Evolutionary conservation across 2,329 filamentous ascomycete genomes (phyloP).

Genomic region (Fusarium sp.): DNA sequence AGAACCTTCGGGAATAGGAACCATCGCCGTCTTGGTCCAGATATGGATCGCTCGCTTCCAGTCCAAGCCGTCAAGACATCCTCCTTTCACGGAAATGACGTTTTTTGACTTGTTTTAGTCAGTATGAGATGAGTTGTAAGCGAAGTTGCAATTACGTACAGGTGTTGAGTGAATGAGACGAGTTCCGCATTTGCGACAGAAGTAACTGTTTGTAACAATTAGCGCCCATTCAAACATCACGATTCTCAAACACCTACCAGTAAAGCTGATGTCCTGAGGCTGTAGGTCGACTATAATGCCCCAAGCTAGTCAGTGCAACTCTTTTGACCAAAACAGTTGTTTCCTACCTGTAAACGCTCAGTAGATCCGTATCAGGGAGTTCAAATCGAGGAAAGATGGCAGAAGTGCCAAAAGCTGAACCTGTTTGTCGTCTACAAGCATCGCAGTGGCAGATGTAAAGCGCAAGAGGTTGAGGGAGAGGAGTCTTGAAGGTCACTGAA

Average conservation of each 20-base stretch:
- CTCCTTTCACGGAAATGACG: conserved; percentile 74
- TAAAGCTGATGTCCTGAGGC: conserved; percentile 68
- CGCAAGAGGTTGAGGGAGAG: conserved; percentile 68
- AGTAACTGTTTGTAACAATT: conserved; percentile 62
- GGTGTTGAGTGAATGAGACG: conserved; percentile 72
- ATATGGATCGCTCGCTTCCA: conserved; percentile 73
- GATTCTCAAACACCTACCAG: conserved; percentile 58
- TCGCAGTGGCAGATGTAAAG: conserved; percentile 79
- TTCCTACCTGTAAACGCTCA: conserved; percentile 65
- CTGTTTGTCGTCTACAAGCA: conserved; percentile 74
- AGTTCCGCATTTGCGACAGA: conserved; percentile 75
- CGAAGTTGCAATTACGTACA: conserved; percentile 53
- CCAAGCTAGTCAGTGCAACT: conserved; percentile 8
- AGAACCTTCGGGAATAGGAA: conserved; percentile 74
- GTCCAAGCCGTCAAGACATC: conserved; percentile 73
- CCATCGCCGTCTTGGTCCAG: conserved; percentile 75
- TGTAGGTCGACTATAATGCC: conserved; percentile 63
- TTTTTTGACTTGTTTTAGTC: conserved; percentile 61
- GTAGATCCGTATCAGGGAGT: conserved; percentile 61
- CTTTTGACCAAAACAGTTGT: neutral
- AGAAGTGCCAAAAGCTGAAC: conserved; percentile 75
- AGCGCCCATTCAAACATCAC: neutral
- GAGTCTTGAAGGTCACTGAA: conserved; percentile 71
- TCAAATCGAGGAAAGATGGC: conserved; percentile 77
- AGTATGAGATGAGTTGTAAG: conserved; percentile 6